These are phyloP conservation scores for Trypanosoma theileri DNA, from an alignment of 208 protist species.

Conservation along the genomic window DNA sequence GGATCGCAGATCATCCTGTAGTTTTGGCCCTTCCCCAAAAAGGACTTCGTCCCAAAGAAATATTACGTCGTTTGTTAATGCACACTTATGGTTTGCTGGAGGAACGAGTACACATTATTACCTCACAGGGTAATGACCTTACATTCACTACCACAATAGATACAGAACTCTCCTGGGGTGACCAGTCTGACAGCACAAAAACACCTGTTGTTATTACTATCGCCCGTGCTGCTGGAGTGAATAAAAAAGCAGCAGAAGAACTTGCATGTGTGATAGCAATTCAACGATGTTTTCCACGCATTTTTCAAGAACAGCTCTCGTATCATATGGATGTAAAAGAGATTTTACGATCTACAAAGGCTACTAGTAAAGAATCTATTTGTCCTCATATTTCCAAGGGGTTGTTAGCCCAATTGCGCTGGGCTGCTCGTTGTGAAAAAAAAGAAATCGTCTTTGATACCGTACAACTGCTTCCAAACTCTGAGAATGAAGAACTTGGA, in stretches of 20 bases:
- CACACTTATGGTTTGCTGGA: constrained; percentile 61
- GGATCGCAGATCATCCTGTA: constrained; percentile 35
- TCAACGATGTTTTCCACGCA: constrained; percentile 50
- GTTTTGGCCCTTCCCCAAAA: constrained; percentile 53
- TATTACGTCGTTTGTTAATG: constrained; percentile 50
- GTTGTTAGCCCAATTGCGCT: constrained; percentile 42
- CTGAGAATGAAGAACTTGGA: constrained; percentile 44
- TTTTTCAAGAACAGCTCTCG: constrained; percentile 64
- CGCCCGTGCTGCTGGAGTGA: constrained; percentile 29
- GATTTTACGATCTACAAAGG: constrained; percentile 39
- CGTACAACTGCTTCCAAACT: constrained; percentile 35
- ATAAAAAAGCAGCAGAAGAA: constrained; percentile 37
- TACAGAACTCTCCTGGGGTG: constrained; percentile 13
- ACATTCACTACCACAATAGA: constrained; percentile 35
- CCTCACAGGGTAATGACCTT: neutral
- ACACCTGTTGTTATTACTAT: constrained; percentile 30
- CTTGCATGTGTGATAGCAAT: constrained; percentile 47
- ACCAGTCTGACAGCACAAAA: neutral
- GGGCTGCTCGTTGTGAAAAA: constrained; percentile 36
- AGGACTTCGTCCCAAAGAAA: constrained; percentile 40
- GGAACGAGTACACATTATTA: constrained; percentile 36
- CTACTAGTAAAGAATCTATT: constrained; percentile 26
- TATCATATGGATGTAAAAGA: constrained; percentile 52
- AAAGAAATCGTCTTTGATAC: constrained; percentile 28
- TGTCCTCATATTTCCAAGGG: constrained; percentile 44